A percentile compares a stretch with the other conserved stretches of the same genome.
phyloP scores from a whole-genome alignment of 2,329 filamentous ascomycete species.

The Colletotrichum sp. region DNA sequence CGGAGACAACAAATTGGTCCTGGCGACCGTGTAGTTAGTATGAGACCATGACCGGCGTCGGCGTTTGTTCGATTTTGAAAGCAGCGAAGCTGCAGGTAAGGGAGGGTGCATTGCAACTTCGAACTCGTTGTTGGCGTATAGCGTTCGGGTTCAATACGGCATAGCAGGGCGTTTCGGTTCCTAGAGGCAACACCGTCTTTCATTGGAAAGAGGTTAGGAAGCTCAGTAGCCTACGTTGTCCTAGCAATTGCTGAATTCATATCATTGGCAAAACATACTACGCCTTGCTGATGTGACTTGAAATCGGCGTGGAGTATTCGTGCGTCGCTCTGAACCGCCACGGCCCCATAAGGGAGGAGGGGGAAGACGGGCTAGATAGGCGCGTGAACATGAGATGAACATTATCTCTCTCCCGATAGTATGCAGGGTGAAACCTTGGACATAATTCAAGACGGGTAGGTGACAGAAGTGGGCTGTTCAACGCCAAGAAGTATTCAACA shows the following conservation, averaged over 20 bases:
- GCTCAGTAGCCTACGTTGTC: background rate
- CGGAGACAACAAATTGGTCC: background rate
- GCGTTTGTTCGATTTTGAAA: background rate
- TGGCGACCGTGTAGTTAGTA: background rate
- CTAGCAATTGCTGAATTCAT: background rate
- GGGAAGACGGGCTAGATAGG: background rate
- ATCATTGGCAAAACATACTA: background rate
- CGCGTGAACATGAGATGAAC: background rate
- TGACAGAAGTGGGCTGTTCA: background rate
- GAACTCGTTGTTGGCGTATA: background rate
- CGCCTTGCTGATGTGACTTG: background rate
- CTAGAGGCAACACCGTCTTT: background rate
- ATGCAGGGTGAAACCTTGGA: background rate
- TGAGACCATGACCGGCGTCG: background rate
- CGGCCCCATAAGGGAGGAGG: background rate
- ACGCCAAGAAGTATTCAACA: background rate
- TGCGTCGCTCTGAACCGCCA: background rate
- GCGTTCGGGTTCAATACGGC: background rate
- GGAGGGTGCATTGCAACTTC: background rate
- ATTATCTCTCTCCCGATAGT: background rate
- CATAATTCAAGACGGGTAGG: background rate
- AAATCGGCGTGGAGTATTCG: too few relatives aligned
- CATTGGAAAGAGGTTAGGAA: background rate
- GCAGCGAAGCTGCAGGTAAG: background rate
- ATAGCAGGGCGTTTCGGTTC: conserved; percentile 19